Evolutionary conservation across 331 rosid genomes (phyloP), one percentile per base, ranked within the genome.

Genomic region (Pyrus hybrid): DNA sequence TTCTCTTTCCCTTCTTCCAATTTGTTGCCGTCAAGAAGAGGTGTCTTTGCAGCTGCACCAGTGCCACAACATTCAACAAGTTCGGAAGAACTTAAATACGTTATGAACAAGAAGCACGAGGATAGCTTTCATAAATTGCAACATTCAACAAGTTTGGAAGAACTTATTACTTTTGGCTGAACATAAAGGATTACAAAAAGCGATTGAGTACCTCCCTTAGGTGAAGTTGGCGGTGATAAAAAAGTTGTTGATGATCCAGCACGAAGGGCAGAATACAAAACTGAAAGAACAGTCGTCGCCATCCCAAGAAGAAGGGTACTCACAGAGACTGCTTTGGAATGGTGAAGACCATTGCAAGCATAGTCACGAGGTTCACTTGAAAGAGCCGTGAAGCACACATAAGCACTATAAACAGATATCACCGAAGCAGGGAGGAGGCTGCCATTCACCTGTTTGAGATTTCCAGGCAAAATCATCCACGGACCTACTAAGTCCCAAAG

Each of bases 381-480:
- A 63, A 94, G 97, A 28, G 90, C 99, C 56, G 97, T 92, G 88
- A 86, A 94, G 90, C 96, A 90, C 75, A 92, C 72, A 49, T 94
- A 94, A 45, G 97, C 99, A 84, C 92, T 85, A 53, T 92, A 94
- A 71, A 94, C 77, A 61, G 97, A 90, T 69, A 94, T 89, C 86
- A 94, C 97, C 60, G 99, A 84, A 33, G 99, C 97, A 66, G 99
- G 99, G 85, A 94, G 81, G 78, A 94, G 88, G 84, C 99, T 94
- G 47, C 99, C 99, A 49, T 89, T 94, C 73, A 94, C 97, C 97
- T 94, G 96, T 77, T 77, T 74, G 78, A 77, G 65, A 79, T 63
- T 53, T 69, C 67, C 64, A 63, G 63, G 23, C 74, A 83, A 9
- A 65, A 63, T 71, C 35, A 12, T 76, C 30, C 16, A 22, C 47